Evolutionary conservation across 1,139 yeast species (phyloP).

Genomic region (Suhomyces kunorum): DNA sequence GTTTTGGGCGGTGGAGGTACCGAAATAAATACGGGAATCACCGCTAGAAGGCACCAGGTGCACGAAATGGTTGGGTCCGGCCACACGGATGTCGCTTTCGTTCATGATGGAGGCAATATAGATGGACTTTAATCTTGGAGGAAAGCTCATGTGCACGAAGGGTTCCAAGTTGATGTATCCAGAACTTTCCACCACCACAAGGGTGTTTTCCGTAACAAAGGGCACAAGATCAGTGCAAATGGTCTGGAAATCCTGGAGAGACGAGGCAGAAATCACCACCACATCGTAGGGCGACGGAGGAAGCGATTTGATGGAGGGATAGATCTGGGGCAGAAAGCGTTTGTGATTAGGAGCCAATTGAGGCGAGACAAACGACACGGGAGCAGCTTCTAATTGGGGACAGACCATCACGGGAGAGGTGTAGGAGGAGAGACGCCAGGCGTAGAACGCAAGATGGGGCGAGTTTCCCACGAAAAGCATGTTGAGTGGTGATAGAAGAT

Average conservation of each 20-base stretch:
- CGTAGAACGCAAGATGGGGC: slow-evolving; percentile 52
- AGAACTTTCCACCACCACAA: slow-evolving; percentile 64
- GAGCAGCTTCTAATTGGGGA: slow-evolving; percentile 9
- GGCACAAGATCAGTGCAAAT: slow-evolving; percentile 30
- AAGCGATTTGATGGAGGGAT: slow-evolving; percentile 21
- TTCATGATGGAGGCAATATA: slow-evolving; percentile 62
- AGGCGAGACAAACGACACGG: slow-evolving; percentile 11
- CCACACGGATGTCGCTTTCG: slow-evolving; percentile 59
- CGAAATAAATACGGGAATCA: slow-evolving; percentile 45
- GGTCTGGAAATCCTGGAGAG: slow-evolving; percentile 47
- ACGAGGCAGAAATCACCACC: slow-evolving; percentile 36
- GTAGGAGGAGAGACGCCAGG: slow-evolving; percentile 45
- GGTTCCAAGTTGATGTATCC: slow-evolving; percentile 74
- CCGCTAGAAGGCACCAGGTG: slow-evolving; percentile 31
- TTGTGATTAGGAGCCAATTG: slow-evolving; percentile 4
- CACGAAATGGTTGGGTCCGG: slow-evolving; percentile 25
- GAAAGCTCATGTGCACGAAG: slow-evolving; percentile 48
- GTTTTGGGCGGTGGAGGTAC: slow-evolving; percentile 29
- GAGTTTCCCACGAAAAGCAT: slow-evolving; percentile 42
- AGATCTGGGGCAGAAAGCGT: slow-evolving; percentile 28
- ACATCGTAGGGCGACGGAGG: slow-evolving; percentile 33
- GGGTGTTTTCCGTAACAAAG: slow-evolving; percentile 37
- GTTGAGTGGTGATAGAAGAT: background rate
- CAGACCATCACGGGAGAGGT: slow-evolving; percentile 31
- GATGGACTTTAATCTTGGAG: slow-evolving; percentile 32